A percentile compares a stretch with the other conserved stretches of the same genome.
phyloP scores from a whole-genome alignment of 148 eudicot species.

The Beta vulgaris region DNA sequence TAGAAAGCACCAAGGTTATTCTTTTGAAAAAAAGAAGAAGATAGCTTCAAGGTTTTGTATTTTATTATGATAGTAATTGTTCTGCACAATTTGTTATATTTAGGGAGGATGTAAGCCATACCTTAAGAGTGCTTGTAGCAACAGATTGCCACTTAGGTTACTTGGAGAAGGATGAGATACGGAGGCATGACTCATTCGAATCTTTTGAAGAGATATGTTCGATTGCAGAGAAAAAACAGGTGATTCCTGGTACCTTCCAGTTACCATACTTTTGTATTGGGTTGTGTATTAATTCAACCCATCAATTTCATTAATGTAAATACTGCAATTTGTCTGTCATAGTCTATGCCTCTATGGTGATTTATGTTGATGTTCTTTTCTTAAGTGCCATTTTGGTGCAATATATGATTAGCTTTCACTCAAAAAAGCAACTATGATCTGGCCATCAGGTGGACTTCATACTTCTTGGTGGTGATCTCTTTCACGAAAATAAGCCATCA shows the following conservation, averaged over 20 bases:
- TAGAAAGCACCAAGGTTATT: too few relatives aligned
- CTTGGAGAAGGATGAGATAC: slow-evolving; percentile 95
- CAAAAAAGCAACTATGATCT: background rate
- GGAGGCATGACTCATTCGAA: slow-evolving; percentile 90
- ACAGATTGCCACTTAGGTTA: slow-evolving; percentile 97
- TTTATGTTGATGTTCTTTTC: background rate
- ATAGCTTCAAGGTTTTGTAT: too few relatives aligned
- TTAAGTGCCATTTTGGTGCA: background rate
- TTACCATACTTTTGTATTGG: slow-evolving; percentile 12
- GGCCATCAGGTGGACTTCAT: slow-evolving; percentile 74
- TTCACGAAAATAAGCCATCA: slow-evolving; percentile 97
- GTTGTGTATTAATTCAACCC: background rate
- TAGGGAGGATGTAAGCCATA: slow-evolving; percentile 65
- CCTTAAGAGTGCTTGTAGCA: slow-evolving; percentile 81
- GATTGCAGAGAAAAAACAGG: slow-evolving; percentile 91
- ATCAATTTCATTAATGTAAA: background rate
- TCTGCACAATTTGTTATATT: too few relatives aligned
- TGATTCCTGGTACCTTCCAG: slow-evolving; percentile 14
- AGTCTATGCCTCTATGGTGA: background rate
- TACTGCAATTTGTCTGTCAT: background rate
- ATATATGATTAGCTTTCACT: background rate
- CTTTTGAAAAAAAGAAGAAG: too few relatives aligned
- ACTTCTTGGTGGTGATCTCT: slow-evolving; percentile 98
- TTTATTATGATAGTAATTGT: too few relatives aligned
- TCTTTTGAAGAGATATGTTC: slow-evolving; percentile 97